Percentiles rank a stretch among this genome's conserved stretches.
phyloP scores from a whole-genome alignment of 2,329 filamentous ascomycete genomes.

The Rachicladosporium sp. region DNA sequence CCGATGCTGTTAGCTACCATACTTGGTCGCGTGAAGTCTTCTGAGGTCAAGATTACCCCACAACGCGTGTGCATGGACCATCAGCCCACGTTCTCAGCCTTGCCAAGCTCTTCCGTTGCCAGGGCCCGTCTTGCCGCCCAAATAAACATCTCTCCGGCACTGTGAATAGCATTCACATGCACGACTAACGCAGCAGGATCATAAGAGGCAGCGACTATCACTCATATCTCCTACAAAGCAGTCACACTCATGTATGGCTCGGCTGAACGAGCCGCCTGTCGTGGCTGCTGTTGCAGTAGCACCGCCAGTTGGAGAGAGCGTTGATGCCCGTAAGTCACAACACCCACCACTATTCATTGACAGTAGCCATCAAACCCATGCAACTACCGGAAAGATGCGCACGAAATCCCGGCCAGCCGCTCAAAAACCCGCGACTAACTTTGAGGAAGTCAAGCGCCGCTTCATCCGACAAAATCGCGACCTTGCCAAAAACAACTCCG shows the following conservation, averaged over 20 bases:
- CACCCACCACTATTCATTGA: background rate
- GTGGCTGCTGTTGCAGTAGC: constrained; percentile 29
- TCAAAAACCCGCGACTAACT: constrained; percentile 15
- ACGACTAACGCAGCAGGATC: too few relatives aligned
- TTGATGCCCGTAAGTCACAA: constrained; percentile 54
- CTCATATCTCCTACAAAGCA: constrained; percentile 4
- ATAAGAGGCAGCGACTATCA: constrained; percentile 1
- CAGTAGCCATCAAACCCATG: background rate
- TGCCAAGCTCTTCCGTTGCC: too few relatives aligned
- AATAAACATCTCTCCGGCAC: too few relatives aligned
- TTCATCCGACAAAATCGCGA: constrained; percentile 77
- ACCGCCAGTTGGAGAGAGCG: constrained; percentile 39
- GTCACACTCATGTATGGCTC: constrained; percentile 47
- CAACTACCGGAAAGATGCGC: constrained; percentile 15
- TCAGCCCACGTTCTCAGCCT: too few relatives aligned
- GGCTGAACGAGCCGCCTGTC: constrained; percentile 60
- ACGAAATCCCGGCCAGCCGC: constrained; percentile 16
- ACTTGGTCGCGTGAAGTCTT: background rate
- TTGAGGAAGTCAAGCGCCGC: constrained; percentile 55
- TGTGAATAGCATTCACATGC: too few relatives aligned
- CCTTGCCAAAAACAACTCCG: constrained; percentile 64
- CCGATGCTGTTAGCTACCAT: too few relatives aligned
- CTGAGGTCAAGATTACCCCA: too few relatives aligned
- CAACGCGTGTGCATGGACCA: too few relatives aligned
- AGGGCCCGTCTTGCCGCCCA: too few relatives aligned